Evolutionary conservation across 2,329 filamentous ascomycete genomes (phyloP).

Genomic region (Ceratocystis huliohia): DNA sequence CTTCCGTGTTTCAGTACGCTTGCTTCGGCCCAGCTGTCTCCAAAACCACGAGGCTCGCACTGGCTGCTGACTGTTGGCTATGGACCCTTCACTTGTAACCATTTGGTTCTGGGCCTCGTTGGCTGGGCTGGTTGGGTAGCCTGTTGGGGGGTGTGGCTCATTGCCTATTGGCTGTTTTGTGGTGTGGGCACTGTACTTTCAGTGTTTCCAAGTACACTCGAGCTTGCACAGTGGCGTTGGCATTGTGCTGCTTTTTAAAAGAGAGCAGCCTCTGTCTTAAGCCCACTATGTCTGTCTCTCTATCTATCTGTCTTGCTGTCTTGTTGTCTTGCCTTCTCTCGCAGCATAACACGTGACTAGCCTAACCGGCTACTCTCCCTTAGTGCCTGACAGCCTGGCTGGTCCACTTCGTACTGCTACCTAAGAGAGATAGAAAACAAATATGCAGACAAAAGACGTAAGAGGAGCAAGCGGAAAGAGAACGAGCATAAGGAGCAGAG

Average conservation of each 20-base stretch:
- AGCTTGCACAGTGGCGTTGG: not conserved
- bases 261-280: not conserved
- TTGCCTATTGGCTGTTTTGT: not conserved
- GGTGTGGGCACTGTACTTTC: not conserved
- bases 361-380: too few species aligned
- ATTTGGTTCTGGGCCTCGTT: not conserved
- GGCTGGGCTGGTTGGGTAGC: not conserved
- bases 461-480: not conserved
- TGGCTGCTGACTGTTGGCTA: not conserved
- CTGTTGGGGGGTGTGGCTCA: too few species aligned
- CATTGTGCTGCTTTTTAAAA: not conserved
- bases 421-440: not conserved
- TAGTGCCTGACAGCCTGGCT: not conserved
- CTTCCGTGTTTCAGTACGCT: constrained; percentile 9
- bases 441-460: not conserved
- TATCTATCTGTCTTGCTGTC: not conserved
- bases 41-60: not conserved
- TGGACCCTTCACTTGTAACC: not conserved
- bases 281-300: not conserved
- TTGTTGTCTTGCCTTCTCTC: not conserved
- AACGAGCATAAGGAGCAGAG: not conserved
- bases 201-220: not conserved
- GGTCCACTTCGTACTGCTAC: not conserved
- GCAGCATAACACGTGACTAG: too few species aligned
- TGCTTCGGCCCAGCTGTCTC: not conserved